phyloP scores from a whole-genome alignment of 1,284 basidiomycete genomes.

The Fistulina hepatica region DNA sequence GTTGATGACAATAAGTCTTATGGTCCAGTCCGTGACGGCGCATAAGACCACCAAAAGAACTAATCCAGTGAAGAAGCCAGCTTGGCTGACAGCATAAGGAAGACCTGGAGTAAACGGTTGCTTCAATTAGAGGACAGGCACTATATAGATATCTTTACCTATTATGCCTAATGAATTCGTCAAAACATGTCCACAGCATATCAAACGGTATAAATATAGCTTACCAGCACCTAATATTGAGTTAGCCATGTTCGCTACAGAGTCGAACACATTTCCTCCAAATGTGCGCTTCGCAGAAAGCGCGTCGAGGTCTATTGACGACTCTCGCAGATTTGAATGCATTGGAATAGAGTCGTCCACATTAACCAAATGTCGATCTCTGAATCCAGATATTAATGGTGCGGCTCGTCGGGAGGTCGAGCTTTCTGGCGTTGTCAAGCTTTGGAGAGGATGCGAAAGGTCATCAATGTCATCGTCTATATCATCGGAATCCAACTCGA shows the following conservation, averaged over 20 bases:
- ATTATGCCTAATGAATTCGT: slow-evolving; percentile 55
- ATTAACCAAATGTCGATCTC: slow-evolving; percentile 70
- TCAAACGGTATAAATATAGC: slow-evolving; percentile 9
- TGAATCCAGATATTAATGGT: slow-evolving; percentile 31
- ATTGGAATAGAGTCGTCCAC: slow-evolving; percentile 52
- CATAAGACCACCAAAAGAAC: slow-evolving; percentile 74
- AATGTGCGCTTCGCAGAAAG: slow-evolving; percentile 53
- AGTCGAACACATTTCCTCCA: slow-evolving; percentile 75
- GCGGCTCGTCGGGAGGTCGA: slow-evolving; percentile 26
- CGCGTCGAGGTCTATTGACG: slow-evolving; percentile 48
- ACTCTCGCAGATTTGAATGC: slow-evolving; percentile 25
- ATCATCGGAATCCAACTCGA: slow-evolving; percentile 67
- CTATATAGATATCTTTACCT: slow-evolving; percentile 36
- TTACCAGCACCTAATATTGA: slow-evolving; percentile 91
- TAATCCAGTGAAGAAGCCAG: slow-evolving; percentile 85
- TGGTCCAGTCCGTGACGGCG: slow-evolving; percentile 94
- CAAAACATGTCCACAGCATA: slow-evolving; percentile 4
- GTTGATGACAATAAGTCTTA: slow-evolving; percentile 89
- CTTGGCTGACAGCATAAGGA: slow-evolving; percentile 87
- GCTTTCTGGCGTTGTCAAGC: too few species aligned
- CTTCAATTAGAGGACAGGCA: slow-evolving; percentile 1
- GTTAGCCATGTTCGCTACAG: slow-evolving; percentile 91
- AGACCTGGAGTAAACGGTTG: slow-evolving; percentile 41
- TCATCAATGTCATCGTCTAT: slow-evolving; percentile 40
- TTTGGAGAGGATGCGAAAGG: too few species aligned